Percentiles rank a stretch among this genome's conserved stretches.
Evolutionary conservation across 2,329 filamentous ascomycete genomes (phyloP).

Genomic region (Neoascochyta sp.): DNA sequence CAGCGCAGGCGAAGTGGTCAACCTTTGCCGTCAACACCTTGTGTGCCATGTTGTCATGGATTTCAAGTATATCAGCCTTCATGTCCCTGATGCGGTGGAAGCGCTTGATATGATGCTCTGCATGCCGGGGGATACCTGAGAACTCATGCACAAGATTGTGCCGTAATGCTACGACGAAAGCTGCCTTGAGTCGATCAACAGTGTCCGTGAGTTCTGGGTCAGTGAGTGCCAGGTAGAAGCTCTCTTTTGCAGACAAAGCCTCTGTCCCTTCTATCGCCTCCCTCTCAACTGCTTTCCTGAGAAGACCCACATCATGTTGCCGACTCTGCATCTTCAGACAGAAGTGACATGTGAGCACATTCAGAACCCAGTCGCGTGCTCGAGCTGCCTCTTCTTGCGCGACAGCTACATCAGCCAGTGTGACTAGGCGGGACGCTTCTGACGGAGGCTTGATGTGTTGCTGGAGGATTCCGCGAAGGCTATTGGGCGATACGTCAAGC

Average conservation of each 20-base stretch:
- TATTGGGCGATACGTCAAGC: not conserved
- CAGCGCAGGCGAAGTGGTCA: slow-evolving; percentile 21
- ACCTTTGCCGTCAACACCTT: slow-evolving; percentile 4
- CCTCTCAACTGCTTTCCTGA: slow-evolving; percentile 14
- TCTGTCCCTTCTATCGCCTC: slow-evolving; percentile 1
- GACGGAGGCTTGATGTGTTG: slow-evolving; percentile 1
- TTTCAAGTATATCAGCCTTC: too few relatives aligned
- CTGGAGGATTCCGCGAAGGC: slow-evolving; percentile 3
- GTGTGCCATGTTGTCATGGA: not conserved
- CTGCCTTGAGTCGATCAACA: slow-evolving; percentile 7
- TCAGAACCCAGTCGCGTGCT: slow-evolving; percentile 12
- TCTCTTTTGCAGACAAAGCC: slow-evolving; percentile 11
- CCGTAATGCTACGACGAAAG: slow-evolving; percentile 11
- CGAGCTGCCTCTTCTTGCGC: slow-evolving; percentile 3
- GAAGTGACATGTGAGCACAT: slow-evolving; percentile 3
- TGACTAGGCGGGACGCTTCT: not conserved
- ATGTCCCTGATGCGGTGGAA: not conserved
- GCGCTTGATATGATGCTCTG: slow-evolving; percentile 2
- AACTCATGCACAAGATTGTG: slow-evolving; percentile 9
- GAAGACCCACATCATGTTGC: slow-evolving; percentile 8
- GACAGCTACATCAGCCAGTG: slow-evolving; percentile 2
- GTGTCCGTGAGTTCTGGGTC: slow-evolving; percentile 3
- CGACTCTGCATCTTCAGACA: slow-evolving; percentile 3
- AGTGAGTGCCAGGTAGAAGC: slow-evolving; percentile 19
- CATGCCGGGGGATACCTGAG: slow-evolving; percentile 2